Evolutionary conservation across 1,139 yeast species (phyloP).

Genomic region (Taphrina deformans): DNA sequence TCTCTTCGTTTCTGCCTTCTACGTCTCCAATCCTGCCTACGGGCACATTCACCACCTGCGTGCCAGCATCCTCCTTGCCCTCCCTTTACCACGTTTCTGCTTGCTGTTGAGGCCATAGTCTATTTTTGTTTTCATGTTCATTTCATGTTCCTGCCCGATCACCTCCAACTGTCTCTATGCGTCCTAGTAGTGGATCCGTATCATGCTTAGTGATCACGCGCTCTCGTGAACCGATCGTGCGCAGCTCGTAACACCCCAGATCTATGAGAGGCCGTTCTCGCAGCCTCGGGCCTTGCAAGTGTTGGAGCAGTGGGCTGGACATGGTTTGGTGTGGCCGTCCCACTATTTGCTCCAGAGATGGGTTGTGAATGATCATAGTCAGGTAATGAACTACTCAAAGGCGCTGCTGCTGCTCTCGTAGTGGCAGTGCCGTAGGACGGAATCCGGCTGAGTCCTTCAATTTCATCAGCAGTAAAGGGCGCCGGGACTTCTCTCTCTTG

Average conservation of each 20-base stretch:
- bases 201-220: slow-evolving; percentile 30
- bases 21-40: too few species aligned
- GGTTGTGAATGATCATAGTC: slow-evolving; percentile 21
- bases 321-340: slow-evolving; percentile 16
- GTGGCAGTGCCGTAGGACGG: slow-evolving; percentile 30
- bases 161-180: too few species aligned
- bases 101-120: too few species aligned
- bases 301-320: not conserved
- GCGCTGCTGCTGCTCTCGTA: slow-evolving; percentile 29
- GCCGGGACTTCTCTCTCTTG: slow-evolving; percentile 11
- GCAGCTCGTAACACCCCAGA: slow-evolving; percentile 27
- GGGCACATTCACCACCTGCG: too few species aligned
- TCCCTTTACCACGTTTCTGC: too few species aligned
- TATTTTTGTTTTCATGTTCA: not conserved
- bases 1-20: too few species aligned
- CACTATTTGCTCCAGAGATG: slow-evolving; percentile 5
- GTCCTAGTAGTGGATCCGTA: too few species aligned
- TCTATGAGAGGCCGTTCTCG: slow-evolving; percentile 25
- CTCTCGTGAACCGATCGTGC: slow-evolving; percentile 28
- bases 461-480: slow-evolving; percentile 25
- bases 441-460: slow-evolving; percentile 15
- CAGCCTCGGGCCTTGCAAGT: slow-evolving; percentile 28
- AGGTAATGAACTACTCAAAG: slow-evolving; percentile 19
- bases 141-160: not conserved
- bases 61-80: too few species aligned